phyloP scores from a whole-genome alignment of 306 rosid genomes.

The Trifolium subterraneum region DNA sequence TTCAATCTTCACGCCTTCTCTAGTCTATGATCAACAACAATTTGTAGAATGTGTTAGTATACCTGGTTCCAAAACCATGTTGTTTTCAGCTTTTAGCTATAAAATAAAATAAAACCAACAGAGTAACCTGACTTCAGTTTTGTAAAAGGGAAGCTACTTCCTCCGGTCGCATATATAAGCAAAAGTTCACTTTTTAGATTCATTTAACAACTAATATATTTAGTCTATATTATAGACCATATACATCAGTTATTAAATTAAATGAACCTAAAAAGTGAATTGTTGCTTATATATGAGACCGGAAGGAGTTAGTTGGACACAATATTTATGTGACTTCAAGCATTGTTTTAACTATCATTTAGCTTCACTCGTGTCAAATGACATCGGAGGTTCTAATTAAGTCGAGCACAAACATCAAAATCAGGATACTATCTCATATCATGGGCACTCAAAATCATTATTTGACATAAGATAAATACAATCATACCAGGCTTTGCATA shows the following conservation, averaged over 20 bases:
- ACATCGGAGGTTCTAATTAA: too few relatives aligned
- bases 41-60: slow-evolving; percentile 46
- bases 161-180: too few relatives aligned
- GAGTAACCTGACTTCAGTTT: slow-evolving; percentile 27
- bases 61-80: slow-evolving; percentile 35
- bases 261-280: too few relatives aligned
- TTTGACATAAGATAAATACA: slow-evolving; percentile 15
- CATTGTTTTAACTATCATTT: not conserved
- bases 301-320: too few relatives aligned
- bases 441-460: not conserved
- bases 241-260: too few relatives aligned
- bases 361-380: too few relatives aligned
- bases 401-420: slow-evolving; percentile 38
- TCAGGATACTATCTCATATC: slow-evolving; percentile 26
- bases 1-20: slow-evolving; percentile 94
- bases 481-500: not conserved
- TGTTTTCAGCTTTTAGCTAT: slow-evolving; percentile 38
- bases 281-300: too few relatives aligned
- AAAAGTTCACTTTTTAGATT: too few relatives aligned
- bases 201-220: too few relatives aligned
- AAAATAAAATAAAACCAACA: slow-evolving; percentile 43
- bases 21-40: slow-evolving; percentile 60
- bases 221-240: too few relatives aligned
- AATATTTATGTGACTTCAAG: slow-evolving; percentile 32
- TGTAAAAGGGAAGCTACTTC: too few relatives aligned